A percentile compares a stretch with the other conserved stretches of the same genome.
These are phyloP conservation scores for Chlamydomonas eustigma DNA, from an alignment of 139 green algal species.

Conservation along the genomic window DNA sequence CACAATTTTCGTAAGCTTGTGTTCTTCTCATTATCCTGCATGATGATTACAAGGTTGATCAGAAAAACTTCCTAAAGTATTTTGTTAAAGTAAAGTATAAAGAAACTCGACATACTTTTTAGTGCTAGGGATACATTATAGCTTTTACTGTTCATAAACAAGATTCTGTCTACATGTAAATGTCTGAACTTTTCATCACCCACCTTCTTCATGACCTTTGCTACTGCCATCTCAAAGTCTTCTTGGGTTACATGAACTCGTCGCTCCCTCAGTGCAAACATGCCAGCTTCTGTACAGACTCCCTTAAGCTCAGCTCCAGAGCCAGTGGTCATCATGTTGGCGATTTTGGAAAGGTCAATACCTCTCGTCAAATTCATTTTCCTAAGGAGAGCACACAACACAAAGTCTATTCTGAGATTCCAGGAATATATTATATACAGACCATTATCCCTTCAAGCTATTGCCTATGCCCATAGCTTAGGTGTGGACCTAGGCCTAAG, in stretches of 20 bases:
- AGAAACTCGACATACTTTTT: not conserved
- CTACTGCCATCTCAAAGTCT: constrained; percentile 99
- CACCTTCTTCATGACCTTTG: constrained; percentile 79
- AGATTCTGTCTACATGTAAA: not conserved
- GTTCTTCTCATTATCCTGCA: constrained; percentile 86
- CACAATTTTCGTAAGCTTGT: constrained; percentile 95
- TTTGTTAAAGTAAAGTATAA: not conserved
- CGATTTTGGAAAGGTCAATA: constrained; percentile 86
- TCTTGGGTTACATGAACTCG: constrained; percentile 97
- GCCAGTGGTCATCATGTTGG: constrained; percentile 85
- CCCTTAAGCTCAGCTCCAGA: constrained; percentile 96
- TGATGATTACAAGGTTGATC: constrained; percentile 57
- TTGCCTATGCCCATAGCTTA: too few species aligned
- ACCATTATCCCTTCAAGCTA: too few species aligned
- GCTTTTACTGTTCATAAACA: not conserved
- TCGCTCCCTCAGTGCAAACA: constrained; percentile 97
- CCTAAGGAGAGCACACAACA: too few species aligned
- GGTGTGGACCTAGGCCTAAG: too few species aligned
- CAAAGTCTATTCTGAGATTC: too few species aligned
- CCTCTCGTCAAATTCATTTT: constrained; percentile 89
- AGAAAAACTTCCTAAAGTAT: constrained; percentile 54
- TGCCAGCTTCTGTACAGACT: constrained; percentile 95
- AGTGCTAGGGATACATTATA: not conserved
- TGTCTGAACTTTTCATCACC: not conserved
- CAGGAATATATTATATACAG: too few species aligned